Evolutionary conservation across 1,284 basidiomycete genomes (phyloP), one percentile per base, ranked within the genome.

Genomic region (Moesziomyces aphidis): DNA sequence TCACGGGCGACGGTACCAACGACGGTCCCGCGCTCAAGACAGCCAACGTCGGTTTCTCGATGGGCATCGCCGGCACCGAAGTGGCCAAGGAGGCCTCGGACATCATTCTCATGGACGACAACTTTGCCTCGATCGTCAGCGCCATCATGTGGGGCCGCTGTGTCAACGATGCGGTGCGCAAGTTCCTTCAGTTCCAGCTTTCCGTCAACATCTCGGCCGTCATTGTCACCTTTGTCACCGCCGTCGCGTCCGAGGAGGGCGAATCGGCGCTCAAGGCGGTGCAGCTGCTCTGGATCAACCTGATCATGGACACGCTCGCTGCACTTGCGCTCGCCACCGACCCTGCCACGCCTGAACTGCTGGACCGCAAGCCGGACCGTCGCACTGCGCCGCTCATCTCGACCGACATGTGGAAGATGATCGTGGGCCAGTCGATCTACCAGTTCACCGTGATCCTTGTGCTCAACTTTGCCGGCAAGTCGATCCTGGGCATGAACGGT

Each of bases 111-210:
- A 97, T 98, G 94, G 86, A 86, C 68, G 96, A 97, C 87, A 97
- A 98, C 85, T 98, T 99, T 85, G 88, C 79, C 10, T 95, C 93
- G 19, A 96, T 99, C 83, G 94, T 97, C 75, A 92, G 94, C 80
- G 96, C 95, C 60, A 95, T 99, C 82, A 95, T 97, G 89, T 99
- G 96, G 96, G 96, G 96, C 49, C 93, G 96, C 63, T 96, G 94
- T 84, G 95, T 99, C 73, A 98, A 97, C 86, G 96, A 99, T 84
- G 90, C 95, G 0, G 96, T 98, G 69, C 91, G 92, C 85, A 98
- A 98, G 87, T 99, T 98, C 87, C 85, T 99, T 70, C 96, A 98
- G 87, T 98, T 98, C 89, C 97, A 99, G 87, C 89, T 99, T 74
- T 94, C 93, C 10, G 93, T 93, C 81, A 99, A 98, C 88, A 90